A percentile compares a stretch with the other conserved stretches of the same genome.
These are phyloP conservation scores for Kondoa subrosea DNA, from an alignment of 768 basidiomycete species.

Conservation along the genomic window DNA sequence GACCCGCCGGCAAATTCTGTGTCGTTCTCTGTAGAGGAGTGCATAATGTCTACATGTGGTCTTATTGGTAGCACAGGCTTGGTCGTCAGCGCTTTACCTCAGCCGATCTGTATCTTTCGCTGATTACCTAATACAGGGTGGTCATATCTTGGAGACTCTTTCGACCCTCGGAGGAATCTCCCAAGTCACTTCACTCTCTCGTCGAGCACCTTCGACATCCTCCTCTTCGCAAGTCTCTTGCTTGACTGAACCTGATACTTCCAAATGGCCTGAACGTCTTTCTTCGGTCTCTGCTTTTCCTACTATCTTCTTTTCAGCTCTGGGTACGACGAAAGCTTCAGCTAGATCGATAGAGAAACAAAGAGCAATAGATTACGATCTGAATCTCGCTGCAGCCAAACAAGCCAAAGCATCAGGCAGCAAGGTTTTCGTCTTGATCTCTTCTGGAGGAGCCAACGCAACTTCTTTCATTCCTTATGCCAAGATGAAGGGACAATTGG, in stretches of 20 bases:
- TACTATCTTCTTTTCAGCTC: background rate
- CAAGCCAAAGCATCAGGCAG: background rate
- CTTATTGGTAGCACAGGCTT: background rate
- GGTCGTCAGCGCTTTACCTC: background rate
- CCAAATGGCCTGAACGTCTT: background rate
- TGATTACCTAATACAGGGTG: background rate
- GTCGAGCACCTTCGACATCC: background rate
- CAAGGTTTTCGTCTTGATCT: background rate
- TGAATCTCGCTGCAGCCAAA: background rate
- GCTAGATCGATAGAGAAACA: background rate
- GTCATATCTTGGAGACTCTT: background rate
- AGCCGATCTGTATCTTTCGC: background rate
- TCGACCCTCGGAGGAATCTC: background rate
- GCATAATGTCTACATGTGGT: background rate
- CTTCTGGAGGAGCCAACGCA: background rate
- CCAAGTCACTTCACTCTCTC: background rate
- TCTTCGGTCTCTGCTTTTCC: background rate
- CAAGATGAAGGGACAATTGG: background rate
- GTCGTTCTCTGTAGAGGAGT: background rate
- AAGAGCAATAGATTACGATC: background rate
- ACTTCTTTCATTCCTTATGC: background rate
- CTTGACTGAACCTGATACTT: background rate
- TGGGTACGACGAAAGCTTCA: background rate
- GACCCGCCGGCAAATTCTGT: background rate
- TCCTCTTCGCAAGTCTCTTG: background rate